Base-by-base conservation (phyloP, 2,329 filamentous ascomycete genomes). In the Cercospora beticola region DNA sequence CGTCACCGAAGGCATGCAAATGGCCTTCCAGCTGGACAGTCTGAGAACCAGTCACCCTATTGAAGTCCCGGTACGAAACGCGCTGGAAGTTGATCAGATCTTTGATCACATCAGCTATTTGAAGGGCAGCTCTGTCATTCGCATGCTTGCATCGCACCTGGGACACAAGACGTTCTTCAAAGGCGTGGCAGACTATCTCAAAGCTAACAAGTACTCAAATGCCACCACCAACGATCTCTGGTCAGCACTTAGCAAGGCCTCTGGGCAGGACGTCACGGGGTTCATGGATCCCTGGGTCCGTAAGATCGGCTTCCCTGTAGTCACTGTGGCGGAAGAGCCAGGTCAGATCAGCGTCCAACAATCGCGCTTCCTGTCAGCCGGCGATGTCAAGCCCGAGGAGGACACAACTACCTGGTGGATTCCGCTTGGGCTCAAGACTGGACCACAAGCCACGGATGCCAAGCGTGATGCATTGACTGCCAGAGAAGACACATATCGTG, bases 91-190 rank as follows among this genome's bases (percentile, higher is more conserved):
- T 72, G 96, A 98, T 80, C 95, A 99, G 80, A 97, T 98, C 73
- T 99, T 99, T 77, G 95, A 99, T 79, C 88, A 90, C 79, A 98
- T 99, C 81, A 96, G 92, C 81, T 99, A 98, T 79, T 86, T 96
- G 71, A 98, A 99, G 83, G 95, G 95, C 40, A 97, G 93, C 82
- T 97, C 94, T 2, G 92, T 95, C 68, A 95, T 99, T 77, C 91
- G 95, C 77, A 99, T 99, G 95, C 83, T 99, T 75, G 94, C 93
- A 74, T 90, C 91, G 75, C 92, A 98, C 79, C 88, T 99, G 18
- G 93, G 93, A 14, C 89, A 91, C 63, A 89, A 97, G 76, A 91
- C 88, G 1, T 99, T 99, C 85, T 85, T 99, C 63, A 90, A 92
- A 77, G 95, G 95, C 74, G 94, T 99, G 61, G 89, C 92, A 18